These are phyloP conservation scores for Metarhizium album DNA, from an alignment of 2,329 filamentous ascomycete genomes.

Conservation along the genomic window DNA sequence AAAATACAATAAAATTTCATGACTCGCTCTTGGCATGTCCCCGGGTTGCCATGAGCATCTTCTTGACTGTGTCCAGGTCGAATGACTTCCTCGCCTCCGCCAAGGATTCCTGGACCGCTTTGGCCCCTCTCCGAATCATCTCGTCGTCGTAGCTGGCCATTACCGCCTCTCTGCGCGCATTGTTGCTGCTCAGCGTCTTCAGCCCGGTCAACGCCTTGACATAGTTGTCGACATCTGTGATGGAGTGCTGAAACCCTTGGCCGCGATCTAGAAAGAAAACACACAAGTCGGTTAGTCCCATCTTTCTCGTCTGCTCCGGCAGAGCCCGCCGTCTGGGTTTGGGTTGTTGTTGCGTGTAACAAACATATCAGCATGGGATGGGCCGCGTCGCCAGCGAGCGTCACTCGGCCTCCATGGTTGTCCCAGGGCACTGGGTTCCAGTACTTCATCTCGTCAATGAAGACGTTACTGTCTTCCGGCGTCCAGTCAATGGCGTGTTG, in stretches of 20 bases:
- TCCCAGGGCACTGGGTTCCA: conserved; percentile 24
- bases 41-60: conserved; percentile 23
- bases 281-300: neutral
- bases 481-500: conserved; percentile 24
- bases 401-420: conserved; percentile 20
- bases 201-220: conserved; percentile 20
- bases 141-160: conserved; percentile 22
- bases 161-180: conserved; percentile 7
- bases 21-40: conserved; percentile 14
- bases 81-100: conserved; percentile 21
- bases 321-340: neutral
- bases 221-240: conserved; percentile 28
- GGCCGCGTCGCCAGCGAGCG: conserved; percentile 28
- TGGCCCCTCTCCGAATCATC: conserved; percentile 21
- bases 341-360: conserved; percentile 4
- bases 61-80: conserved; percentile 15
- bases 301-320: no score
- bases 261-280: conserved; percentile 22
- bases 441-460: conserved; percentile 26
- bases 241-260: conserved; percentile 33
- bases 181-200: conserved; percentile 3
- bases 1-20: no score
- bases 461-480: conserved; percentile 17
- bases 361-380: conserved; percentile 34
- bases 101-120: conserved; percentile 23